phyloP scores from a whole-genome alignment of 2,329 filamentous ascomycete species.

The Diaporthe nobilis region DNA sequence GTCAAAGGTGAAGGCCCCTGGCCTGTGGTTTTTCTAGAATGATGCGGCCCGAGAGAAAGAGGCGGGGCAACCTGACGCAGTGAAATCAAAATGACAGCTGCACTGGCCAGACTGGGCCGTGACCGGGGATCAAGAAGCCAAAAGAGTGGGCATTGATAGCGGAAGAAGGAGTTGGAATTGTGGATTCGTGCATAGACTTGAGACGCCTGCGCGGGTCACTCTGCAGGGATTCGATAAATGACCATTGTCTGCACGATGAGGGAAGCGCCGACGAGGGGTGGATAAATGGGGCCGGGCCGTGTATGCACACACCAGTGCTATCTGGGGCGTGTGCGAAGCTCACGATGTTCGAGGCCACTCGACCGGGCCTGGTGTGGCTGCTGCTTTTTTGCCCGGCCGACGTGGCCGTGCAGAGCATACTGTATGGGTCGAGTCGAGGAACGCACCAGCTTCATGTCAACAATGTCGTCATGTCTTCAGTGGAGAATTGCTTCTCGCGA shows the following conservation, averaged over 20 bases:
- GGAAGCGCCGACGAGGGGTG: slow-evolving; percentile 16
- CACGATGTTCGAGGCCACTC: slow-evolving; percentile 29
- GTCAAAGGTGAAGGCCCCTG: slow-evolving; percentile 25
- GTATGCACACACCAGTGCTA: slow-evolving; percentile 14
- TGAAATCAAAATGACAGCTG: slow-evolving; percentile 35
- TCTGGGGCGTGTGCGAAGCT: slow-evolving; percentile 33
- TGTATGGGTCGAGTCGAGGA: slow-evolving; percentile 21
- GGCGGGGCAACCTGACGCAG: slow-evolving; percentile 24
- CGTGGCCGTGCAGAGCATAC: slow-evolving; percentile 34
- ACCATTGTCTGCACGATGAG: slow-evolving; percentile 33
- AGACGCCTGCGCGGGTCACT: slow-evolving; percentile 20
- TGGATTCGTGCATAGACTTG: slow-evolving; percentile 33
- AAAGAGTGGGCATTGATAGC: slow-evolving; percentile 31
- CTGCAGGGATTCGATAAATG: slow-evolving; percentile 23
- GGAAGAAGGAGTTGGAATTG: slow-evolving; percentile 28
- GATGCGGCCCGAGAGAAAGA: slow-evolving; percentile 30
- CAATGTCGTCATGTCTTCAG: slow-evolving; percentile 16
- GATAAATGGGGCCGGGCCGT: slow-evolving; percentile 12
- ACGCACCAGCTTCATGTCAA: neutral
- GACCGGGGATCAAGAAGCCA: slow-evolving; percentile 21
- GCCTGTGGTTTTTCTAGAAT: slow-evolving; percentile 34
- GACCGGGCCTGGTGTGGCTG: slow-evolving; percentile 25
- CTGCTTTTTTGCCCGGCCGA: neutral
- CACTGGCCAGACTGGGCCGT: slow-evolving; percentile 27
- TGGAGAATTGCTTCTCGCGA: neutral